Conservation (phyloP, 108 stramenopile genomes). For the Ochromonas danica region DNA sequence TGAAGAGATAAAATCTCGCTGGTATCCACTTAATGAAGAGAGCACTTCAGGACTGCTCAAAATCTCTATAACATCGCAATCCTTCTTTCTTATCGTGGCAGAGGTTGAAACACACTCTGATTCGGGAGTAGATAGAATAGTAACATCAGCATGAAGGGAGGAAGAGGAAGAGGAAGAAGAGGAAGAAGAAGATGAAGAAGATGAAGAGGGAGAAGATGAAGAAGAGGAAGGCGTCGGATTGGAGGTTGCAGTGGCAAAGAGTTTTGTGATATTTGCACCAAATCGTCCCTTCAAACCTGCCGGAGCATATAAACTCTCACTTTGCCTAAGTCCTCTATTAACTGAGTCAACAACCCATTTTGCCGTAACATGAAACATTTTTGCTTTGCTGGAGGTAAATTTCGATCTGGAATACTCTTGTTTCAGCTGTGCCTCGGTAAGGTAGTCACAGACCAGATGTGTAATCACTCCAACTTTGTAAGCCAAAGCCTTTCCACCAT, state of each 20-base stretch:
- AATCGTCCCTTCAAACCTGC: not conserved
- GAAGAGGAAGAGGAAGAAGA: not conserved
- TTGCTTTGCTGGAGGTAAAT: not conserved
- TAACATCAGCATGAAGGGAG: not conserved
- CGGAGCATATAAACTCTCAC: not conserved
- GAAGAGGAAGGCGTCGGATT: no score
- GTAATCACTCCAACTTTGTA: not conserved
- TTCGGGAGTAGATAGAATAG: not conserved
- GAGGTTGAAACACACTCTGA: not conserved
- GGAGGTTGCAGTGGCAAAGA: no score
- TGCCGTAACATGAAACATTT: not conserved
- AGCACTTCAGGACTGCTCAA: no score
- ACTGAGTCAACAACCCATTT: slow-evolving; percentile 21
- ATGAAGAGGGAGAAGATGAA: not conserved
- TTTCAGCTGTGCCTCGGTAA: slow-evolving; percentile 23
- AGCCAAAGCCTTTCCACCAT: not conserved
- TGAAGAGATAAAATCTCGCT: not conserved
- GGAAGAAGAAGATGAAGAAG: not conserved
- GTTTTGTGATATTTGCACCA: not conserved
- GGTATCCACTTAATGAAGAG: not conserved
- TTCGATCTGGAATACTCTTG: not conserved
- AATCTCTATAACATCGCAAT: no score
- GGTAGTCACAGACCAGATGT: slow-evolving; percentile 1
- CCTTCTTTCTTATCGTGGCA: no score
- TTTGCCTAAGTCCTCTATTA: not conserved